Base-by-base conservation (phyloP, 2,329 filamentous ascomycete genomes). In the Exserohilum rostratum region DNA sequence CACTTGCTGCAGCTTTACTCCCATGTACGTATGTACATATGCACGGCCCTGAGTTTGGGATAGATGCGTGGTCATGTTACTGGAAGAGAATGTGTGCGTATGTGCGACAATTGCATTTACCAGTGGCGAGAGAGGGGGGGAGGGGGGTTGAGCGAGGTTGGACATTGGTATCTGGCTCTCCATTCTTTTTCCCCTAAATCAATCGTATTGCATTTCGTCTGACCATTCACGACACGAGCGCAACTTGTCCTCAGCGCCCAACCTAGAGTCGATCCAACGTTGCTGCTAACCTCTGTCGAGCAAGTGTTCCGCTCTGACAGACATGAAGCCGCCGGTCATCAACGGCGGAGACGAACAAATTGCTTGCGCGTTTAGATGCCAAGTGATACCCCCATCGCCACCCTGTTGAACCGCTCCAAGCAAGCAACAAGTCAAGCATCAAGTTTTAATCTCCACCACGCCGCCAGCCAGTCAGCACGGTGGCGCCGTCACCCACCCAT, bases 391-490 rank as follows among this genome's bases (percentile, higher is more conserved):
- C 58, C 39, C 51, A 46, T 50, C 40, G 55, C 51, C 49, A 55
- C 43, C 46, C 43, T 50, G 46, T 31, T 31, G 45, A 51, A 55
- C 57, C 54, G 44, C 55, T 61, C 49, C 50, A 55, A 58, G 50
- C 40, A 59, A 59, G 43, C 33, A 48, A 53, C 38, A 42, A 34
- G 46, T 46, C 39, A 55, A 49, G 48, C 49, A 43, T 46, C 50
- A 42, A 25, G 46, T 48, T n/a, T n/a, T 50, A 57, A 64, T 58
- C 60, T 63, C 62, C 66, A 68, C 61, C n/a, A 31, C 55, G 18
- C 40, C 30, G 53, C 53, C 48, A 44, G 58, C 53, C 58, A 53
- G 58, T 33, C 40, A 43, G 39, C 39, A 50, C 29, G 57, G 60
- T 59, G 55, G 44, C 56, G 57, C 53, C 51, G 57, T 59, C 58